Evolutionary conservation across 306 rosid species (phyloP), one percentile per base, ranked within the genome.

Genomic region (Potentilla sterilis): DNA sequence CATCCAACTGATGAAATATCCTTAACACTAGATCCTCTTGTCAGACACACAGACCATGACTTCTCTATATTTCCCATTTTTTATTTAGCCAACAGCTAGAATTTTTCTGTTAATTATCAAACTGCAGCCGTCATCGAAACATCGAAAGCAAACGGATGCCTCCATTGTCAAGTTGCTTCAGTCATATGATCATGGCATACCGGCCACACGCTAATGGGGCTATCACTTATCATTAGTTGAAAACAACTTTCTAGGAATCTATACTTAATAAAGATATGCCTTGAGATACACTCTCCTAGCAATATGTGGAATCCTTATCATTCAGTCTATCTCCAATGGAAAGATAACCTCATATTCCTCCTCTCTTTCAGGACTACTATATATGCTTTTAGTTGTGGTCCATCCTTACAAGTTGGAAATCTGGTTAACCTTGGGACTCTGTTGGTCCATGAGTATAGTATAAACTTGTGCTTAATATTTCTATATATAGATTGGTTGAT

Each of bases 151-250:
- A 79, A 73, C 44, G 81, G 69, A 79, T 63, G 46, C 67, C 62
- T 77, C 58, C 59, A 19, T 24, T 77, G 61, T 73, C 89, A 87
- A 84, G 74, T 83, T 81, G 90, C 74, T 65, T 46, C 74, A 48
- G 75, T 82, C 87, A 51, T 48, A 79, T n/a, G n/a, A n/a, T 82
- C 84, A 79, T 59, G 34, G 64, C 85, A 81, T 79, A 78, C 69
- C 35, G 81, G 79, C 85, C 87, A 61, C 74, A 83, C 28, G 77
- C 79, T 62, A 78, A 78, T 76, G 76, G 81, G 81, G 85, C 69
- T 84, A 81, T 77, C 83, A 65, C 74, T 85, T 86, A 88, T 90
- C 86, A 88, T 90, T 88, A 81, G 87, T 9, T 78, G 85, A 90
- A 83, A 86, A 81, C 68, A 75, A 82, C 80, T 77, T 88, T 86